Percentiles rank a stretch among this genome's conserved stretches.
Evolutionary conservation across 352 stramenopile species (phyloP).

Genomic region (Phytophthora tentaculata): DNA sequence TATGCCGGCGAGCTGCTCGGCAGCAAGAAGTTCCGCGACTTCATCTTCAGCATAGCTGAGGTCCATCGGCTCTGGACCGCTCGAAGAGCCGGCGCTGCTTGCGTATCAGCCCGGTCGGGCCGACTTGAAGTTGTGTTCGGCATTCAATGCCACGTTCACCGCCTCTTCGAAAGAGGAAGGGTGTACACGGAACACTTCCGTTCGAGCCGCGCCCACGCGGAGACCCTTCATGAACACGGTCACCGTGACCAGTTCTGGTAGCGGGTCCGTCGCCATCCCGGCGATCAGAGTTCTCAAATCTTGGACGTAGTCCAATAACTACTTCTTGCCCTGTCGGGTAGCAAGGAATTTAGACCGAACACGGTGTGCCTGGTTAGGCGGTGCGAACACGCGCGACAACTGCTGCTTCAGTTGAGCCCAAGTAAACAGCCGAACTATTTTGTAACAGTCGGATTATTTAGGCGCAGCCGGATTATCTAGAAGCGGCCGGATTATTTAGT

Average conservation of each 20-base stretch:
- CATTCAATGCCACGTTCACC: neutral
- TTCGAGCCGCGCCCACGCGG: neutral
- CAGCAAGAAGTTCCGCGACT: neutral
- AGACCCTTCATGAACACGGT: neutral
- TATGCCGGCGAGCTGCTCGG: neutral
- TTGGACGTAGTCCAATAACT: neutral
- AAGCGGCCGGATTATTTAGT: too few relatives aligned
- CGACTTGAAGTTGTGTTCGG: neutral
- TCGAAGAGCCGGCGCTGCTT: neutral
- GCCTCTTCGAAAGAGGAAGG: neutral
- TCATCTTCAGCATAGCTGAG: constrained; percentile 1
- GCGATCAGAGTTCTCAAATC: neutral
- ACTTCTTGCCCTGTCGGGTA: neutral
- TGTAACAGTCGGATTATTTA: too few relatives aligned
- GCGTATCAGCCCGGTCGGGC: neutral
- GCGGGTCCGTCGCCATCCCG: neutral
- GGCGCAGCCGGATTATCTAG: too few relatives aligned
- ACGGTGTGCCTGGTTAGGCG: neutral
- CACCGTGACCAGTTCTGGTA: neutral
- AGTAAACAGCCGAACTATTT: too few relatives aligned
- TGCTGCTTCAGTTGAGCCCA: neutral
- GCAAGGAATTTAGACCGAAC: neutral
- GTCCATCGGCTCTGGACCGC: neutral
- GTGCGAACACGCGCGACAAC: neutral
- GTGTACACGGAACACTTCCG: neutral